A percentile compares a stretch with the other conserved stretches of the same genome.
These are phyloP conservation scores for Paracorniculantispora psalliotae DNA, from an alignment of 2,329 filamentous ascomycete genomes.

Conservation along the genomic window DNA sequence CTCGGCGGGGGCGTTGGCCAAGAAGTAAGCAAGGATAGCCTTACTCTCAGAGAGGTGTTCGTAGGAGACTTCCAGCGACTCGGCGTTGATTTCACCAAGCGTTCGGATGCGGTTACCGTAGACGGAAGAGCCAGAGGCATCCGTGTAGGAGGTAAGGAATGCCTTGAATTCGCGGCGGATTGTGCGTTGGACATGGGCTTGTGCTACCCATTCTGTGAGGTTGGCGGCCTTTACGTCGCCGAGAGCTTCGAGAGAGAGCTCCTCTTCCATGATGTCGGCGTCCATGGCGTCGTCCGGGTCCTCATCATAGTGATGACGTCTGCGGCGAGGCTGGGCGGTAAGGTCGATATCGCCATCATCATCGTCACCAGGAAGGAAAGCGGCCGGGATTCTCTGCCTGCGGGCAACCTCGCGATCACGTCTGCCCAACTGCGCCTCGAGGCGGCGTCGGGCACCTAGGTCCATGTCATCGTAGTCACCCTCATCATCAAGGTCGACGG, in stretches of 20 bases:
- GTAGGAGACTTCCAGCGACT: constrained; percentile 94
- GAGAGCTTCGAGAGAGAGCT: constrained; percentile 85
- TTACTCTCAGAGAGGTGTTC: constrained; percentile 86
- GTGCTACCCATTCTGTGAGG: constrained; percentile 90
- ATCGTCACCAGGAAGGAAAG: constrained; percentile 75
- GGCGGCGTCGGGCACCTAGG: constrained; percentile 58
- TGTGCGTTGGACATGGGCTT: constrained; percentile 82
- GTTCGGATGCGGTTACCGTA: constrained; percentile 93
- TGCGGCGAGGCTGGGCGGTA: constrained; percentile 76
- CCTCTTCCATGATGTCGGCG: constrained; percentile 91
- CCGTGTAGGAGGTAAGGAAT: constrained; percentile 93
- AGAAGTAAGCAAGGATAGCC: constrained; percentile 89
- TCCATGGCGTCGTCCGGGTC: constrained; percentile 89
- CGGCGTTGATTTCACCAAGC: constrained; percentile 94
- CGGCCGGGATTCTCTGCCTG: constrained; percentile 62
- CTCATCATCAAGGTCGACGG: constrained; percentile 70
- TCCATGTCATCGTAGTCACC: constrained; percentile 68
- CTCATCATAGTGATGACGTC: constrained; percentile 89
- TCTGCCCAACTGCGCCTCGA: constrained; percentile 68
- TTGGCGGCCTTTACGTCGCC: constrained; percentile 91
- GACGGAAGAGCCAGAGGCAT: constrained; percentile 82
- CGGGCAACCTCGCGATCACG: constrained; percentile 68
- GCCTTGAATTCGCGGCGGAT: constrained; percentile 96
- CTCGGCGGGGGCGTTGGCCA: constrained; percentile 92
- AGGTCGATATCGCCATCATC: constrained; percentile 82